Percentiles rank a stretch among this genome's conserved stretches.
Evolutionary conservation across 2,329 filamentous ascomycete genomes (phyloP).

Genomic region (Claviceps pusilla): DNA sequence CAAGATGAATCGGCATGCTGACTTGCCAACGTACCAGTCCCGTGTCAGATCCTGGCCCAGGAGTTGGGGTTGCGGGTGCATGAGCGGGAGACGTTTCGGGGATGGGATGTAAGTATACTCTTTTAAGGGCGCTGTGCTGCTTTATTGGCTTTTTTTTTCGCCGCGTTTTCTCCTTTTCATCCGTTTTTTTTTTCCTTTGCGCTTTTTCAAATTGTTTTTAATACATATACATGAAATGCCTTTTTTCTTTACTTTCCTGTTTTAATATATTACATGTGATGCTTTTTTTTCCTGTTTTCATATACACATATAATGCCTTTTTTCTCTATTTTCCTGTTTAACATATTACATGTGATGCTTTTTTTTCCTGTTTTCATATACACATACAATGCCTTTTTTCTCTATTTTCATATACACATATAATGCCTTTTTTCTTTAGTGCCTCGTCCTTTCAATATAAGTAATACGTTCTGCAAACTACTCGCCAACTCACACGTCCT

Average conservation of each 20-base stretch:
- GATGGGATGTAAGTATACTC: conserved; percentile 50
- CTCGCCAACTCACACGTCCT: background rate
- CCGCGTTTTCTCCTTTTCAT: too few relatives aligned
- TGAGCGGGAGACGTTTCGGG: conserved; percentile 65
- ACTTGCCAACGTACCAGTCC: conserved; percentile 35
- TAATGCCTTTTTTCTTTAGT: background rate
- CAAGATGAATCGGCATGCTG: too few relatives aligned
- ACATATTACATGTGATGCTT: background rate
- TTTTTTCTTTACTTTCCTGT: too few relatives aligned
- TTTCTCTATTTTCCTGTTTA: background rate
- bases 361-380: too few relatives aligned
- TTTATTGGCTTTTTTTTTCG: background rate
- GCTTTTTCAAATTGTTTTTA: too few relatives aligned
- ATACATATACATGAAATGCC: too few relatives aligned
- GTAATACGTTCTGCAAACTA: background rate
- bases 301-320: too few relatives aligned
- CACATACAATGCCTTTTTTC: background rate
- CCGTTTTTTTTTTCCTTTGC: too few relatives aligned
- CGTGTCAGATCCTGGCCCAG: conserved; percentile 52
- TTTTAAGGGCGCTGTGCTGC: background rate
- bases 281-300: too few relatives aligned
- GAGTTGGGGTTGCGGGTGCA: conserved; percentile 53
- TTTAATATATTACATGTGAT: background rate
- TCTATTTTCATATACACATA: too few relatives aligned
- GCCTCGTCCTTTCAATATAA: background rate